Percentiles rank a stretch among this genome's conserved stretches.
These are phyloP conservation scores for Curvularia verruculosa DNA, from an alignment of 2,329 filamentous ascomycete genomes.

Conservation along the genomic window DNA sequence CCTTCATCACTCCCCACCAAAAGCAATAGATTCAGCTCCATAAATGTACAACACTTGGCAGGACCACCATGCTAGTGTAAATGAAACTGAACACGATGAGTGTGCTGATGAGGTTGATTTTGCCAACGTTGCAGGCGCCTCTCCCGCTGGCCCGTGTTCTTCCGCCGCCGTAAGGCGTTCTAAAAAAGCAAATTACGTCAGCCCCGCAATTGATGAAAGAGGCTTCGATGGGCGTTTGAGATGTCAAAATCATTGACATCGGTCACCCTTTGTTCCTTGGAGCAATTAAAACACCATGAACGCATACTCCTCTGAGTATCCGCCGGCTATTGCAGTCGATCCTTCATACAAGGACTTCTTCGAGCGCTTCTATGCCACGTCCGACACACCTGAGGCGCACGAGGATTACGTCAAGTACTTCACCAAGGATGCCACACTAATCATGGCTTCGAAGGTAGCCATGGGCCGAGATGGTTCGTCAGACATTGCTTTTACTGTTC, in stretches of 20 bases:
- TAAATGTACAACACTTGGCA: neutral
- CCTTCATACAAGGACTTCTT: constrained; percentile 53
- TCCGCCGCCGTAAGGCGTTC: neutral
- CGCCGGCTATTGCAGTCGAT: constrained; percentile 46
- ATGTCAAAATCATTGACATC: constrained; percentile 3
- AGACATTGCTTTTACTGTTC: constrained; percentile 4
- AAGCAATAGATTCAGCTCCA: neutral
- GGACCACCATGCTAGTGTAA: neutral
- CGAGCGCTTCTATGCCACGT: constrained; percentile 55
- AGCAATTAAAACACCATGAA: constrained; percentile 26
- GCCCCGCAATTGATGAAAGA: constrained; percentile 2
- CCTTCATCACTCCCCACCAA: neutral
- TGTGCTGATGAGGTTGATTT: constrained; percentile 1
- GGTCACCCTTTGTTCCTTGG: constrained; percentile 1
- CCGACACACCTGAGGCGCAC: constrained; percentile 57
- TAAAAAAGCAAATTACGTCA: constrained; percentile 8
- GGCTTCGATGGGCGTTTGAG: constrained; percentile 11
- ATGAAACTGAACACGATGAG: neutral
- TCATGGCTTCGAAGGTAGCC: constrained; percentile 59
- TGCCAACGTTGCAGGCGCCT: constrained; percentile 7
- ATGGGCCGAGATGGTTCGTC: constrained; percentile 53
- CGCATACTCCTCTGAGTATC: constrained; percentile 46
- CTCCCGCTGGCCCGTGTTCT: constrained; percentile 14
- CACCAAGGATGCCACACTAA: constrained; percentile 56
- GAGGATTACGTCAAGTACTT: constrained; percentile 57